phyloP scores from a whole-genome alignment of 345 rosid genomes.

The Erodium maritimum region DNA sequence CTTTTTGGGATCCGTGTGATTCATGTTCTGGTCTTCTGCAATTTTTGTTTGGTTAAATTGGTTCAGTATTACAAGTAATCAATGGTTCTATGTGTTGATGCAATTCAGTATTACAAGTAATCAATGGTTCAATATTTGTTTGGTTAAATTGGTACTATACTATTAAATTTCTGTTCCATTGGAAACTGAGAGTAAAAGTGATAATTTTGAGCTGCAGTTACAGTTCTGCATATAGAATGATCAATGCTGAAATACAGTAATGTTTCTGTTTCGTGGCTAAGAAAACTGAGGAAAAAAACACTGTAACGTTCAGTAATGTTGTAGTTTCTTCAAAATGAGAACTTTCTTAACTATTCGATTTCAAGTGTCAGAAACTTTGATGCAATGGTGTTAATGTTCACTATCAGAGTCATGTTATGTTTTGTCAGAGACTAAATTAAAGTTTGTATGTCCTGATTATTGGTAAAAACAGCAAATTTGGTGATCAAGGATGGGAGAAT shows the following conservation, averaged over 20 bases:
- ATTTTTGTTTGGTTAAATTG: neutral
- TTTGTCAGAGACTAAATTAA: too few relatives aligned
- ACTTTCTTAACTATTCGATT: too few relatives aligned
- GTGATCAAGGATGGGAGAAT: constrained; percentile 19
- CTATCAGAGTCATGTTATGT: too few relatives aligned
- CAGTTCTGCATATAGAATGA: neutral
- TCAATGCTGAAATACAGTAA: neutral
- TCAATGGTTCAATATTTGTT: too few relatives aligned
- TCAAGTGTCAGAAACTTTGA: neutral
- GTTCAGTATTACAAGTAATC: too few relatives aligned
- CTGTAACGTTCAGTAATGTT: neutral
- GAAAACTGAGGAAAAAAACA: neutral
- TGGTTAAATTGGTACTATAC: too few relatives aligned
- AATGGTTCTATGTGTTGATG: neutral
- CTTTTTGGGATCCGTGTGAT: too few relatives aligned
- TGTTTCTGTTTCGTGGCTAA: neutral
- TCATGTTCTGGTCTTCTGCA: neutral
- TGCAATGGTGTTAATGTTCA: neutral
- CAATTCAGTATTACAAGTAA: neutral
- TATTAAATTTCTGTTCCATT: too few relatives aligned
- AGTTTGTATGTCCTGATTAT: neutral
- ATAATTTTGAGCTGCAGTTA: too few relatives aligned
- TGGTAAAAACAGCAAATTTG: constrained; percentile 13
- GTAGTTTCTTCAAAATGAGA: too few relatives aligned
- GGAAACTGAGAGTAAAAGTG: neutral